Conservation (phyloP, 345 rosid genomes). For the Bruguiera gymnorhiza region DNA sequence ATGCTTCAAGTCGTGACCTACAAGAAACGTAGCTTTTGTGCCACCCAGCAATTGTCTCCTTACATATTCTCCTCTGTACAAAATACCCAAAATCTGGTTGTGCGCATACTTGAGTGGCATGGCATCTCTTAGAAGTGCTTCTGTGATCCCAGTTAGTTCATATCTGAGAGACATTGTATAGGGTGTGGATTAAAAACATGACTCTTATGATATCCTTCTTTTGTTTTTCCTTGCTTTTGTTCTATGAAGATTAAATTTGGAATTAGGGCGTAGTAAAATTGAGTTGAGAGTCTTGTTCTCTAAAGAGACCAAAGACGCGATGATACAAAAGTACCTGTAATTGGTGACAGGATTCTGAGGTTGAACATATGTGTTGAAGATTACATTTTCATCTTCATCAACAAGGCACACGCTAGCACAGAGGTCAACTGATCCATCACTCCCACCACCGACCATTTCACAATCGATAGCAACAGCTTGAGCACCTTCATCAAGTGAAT, state of each 20-base stretch:
- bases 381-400: constrained; percentile 64
- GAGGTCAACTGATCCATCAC: constrained; percentile 46
- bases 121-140: constrained; percentile 58
- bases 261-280: too few species aligned
- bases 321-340: constrained; percentile 45
- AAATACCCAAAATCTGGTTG: constrained; percentile 37
- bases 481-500: constrained; percentile 21
- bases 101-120: constrained; percentile 50
- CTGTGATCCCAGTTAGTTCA: constrained; percentile 64
- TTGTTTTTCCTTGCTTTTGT: background rate
- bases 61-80: constrained; percentile 48
- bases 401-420: constrained; percentile 71
- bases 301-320: background rate
- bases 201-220: background rate
- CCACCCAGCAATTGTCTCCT: constrained; percentile 33
- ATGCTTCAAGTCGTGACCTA: constrained; percentile 62
- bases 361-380: constrained; percentile 53
- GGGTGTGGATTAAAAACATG: background rate
- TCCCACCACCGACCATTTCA: constrained; percentile 78
- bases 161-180: constrained; percentile 33
- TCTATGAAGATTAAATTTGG: too few species aligned
- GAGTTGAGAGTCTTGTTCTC: background rate
- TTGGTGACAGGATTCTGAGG: constrained; percentile 52
- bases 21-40: constrained; percentile 58
- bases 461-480: constrained; percentile 65